A percentile compares a stretch with the other conserved stretches of the same genome.
phyloP scores from a whole-genome alignment of 352 stramenopile species.

The Phytophthora meadii region DNA sequence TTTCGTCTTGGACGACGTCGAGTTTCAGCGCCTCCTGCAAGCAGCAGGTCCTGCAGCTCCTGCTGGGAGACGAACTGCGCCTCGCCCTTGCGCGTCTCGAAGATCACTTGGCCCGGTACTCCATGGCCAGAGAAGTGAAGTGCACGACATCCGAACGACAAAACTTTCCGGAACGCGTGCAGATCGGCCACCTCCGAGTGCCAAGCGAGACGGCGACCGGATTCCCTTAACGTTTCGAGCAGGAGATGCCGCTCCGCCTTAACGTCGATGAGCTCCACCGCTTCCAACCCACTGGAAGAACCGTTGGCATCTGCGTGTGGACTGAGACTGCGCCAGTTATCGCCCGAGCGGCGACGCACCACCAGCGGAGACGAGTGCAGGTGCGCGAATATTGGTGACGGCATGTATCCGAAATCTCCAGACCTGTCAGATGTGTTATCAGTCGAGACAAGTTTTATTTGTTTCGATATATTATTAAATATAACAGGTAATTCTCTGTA shows the following conservation, averaged over 20 bases:
- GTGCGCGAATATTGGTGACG: conserved; percentile 58
- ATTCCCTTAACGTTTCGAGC: conserved; percentile 75
- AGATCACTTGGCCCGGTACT: conserved; percentile 81
- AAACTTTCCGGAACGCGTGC: conserved; percentile 82
- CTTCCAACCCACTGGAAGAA: conserved; percentile 53
- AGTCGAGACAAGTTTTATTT: no score
- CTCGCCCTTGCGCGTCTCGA: conserved; percentile 82
- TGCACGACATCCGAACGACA: conserved; percentile 77
- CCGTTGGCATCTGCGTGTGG: conserved; percentile 24
- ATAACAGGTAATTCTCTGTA: no score
- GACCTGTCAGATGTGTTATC: no score
- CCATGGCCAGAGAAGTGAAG: conserved; percentile 84
- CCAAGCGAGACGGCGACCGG: conserved; percentile 69
- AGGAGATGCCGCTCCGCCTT: conserved; percentile 79
- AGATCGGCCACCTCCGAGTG: conserved; percentile 82
- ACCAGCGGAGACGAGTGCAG: conserved; percentile 87
- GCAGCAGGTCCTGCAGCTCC: conserved; percentile 75
- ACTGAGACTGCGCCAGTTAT: conserved; percentile 71
- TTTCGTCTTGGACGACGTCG: conserved; percentile 13
- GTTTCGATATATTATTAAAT: no score
- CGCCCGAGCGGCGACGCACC: conserved; percentile 61
- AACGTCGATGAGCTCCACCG: conserved; percentile 89
- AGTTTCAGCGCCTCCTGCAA: conserved; percentile 65
- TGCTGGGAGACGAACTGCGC: conserved; percentile 86
- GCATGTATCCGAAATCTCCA: no score